Evolutionary conservation across 495 filamentous ascomycete species (phyloP).

Genomic region (Penicillium pancosmium): DNA sequence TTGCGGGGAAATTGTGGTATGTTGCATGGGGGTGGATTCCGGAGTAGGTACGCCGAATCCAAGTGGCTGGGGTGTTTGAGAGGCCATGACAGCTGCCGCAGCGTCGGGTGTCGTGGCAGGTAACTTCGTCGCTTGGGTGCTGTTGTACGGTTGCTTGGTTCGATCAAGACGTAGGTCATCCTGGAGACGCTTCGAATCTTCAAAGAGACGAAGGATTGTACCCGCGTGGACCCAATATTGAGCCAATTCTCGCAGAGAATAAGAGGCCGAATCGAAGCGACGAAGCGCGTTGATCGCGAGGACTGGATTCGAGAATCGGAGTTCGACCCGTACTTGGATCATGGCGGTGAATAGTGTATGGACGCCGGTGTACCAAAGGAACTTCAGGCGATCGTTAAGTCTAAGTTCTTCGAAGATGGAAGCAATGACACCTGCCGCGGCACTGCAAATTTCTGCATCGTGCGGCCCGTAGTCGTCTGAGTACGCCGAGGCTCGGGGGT

Average conservation of each 20-base stretch:
- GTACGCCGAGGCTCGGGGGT: conserved; percentile 46
- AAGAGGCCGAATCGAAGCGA: conserved; percentile 49
- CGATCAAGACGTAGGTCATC: conserved; percentile 46
- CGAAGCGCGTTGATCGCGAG: conserved; percentile 52
- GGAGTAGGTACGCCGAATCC: conserved; percentile 43
- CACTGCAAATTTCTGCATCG: conserved; percentile 51
- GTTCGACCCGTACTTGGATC: conserved; percentile 54
- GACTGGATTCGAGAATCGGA: conserved; percentile 53
- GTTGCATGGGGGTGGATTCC: conserved; percentile 33
- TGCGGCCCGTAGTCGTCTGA: conserved; percentile 49
- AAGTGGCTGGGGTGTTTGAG: conserved; percentile 28
- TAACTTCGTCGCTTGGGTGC: conserved; percentile 21
- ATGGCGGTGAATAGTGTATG: conserved; percentile 53
- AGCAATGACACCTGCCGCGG: conserved; percentile 49
- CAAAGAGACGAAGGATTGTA: conserved; percentile 50
- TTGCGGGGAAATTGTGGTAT: conserved; percentile 30
- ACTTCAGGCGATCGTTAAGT: conserved; percentile 51
- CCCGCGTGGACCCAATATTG: conserved; percentile 50
- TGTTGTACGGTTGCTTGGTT: conserved; percentile 34
- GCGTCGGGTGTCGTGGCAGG: conserved; percentile 25
- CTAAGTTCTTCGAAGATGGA: conserved; percentile 54
- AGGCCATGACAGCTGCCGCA: conserved; percentile 19
- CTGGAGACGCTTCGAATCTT: conserved; percentile 50
- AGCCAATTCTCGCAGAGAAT: conserved; percentile 48
- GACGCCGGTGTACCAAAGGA: conserved; percentile 51